Evolutionary conservation across 441 rosid genomes (phyloP), one percentile per base, ranked within the genome.

Genomic region (Dalechampia spathulata): DNA sequence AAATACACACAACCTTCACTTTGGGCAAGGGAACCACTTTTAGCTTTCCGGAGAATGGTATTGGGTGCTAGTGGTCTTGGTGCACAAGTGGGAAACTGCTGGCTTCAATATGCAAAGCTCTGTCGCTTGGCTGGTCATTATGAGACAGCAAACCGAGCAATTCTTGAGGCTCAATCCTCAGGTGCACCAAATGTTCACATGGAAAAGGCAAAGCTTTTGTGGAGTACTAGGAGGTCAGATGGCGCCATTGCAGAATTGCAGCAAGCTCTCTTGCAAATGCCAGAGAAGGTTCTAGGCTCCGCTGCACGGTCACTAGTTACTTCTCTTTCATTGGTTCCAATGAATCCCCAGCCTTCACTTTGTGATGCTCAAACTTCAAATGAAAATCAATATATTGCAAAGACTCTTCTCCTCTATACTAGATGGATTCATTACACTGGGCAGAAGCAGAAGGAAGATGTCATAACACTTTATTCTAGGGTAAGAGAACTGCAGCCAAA

Each of bases 91-190:
- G 98, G 98, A 61, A 79, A 76, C 70, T 90, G 89, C 72, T 94
- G 99, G 99, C 87, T 84, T 72, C 98, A 90, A 66, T 94, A 94
- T 78, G 97, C 96, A 58, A 94, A 90, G 78, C 96, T 94, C 62
- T 94, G 99, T 76, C 96, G 99, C 65, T 73, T 83, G 77, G 95
- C 99, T 69, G 97, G 96, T 74, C 99, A 90, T 68, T 94, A 83
- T 77, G 98, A 83, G 78, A 90, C 96, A 23, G 96, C 99, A 54
- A 93, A 88, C 75, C 69, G 82, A 66, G 97, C 98, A 64, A 88
- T 94, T 73, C 69, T 94, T 39, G 98, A 88, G 75, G 99, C 99
- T 58, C 93, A 85, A 76, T 87, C 85, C 71, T 86, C 95, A 25
- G 98, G 95, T 70, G 96, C 92, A 28, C 78, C 86, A 65, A 90